Conservation (phyloP, 371 early-diverging fungal genomes). For the Aphelidium insulamus region DNA sequence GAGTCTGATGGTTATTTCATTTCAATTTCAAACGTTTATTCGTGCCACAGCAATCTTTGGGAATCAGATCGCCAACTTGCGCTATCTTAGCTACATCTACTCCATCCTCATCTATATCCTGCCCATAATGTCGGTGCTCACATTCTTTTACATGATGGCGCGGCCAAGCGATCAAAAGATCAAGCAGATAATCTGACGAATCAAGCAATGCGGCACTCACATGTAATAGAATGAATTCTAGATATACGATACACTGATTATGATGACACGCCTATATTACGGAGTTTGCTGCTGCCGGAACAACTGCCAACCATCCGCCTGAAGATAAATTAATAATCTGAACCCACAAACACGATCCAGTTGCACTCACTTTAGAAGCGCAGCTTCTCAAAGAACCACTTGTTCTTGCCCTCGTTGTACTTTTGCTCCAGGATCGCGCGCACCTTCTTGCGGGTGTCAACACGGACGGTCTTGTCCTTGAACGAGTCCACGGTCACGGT, state of each 20-base stretch:
- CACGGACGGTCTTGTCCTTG: conserved; percentile 82
- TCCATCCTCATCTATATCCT: conserved; percentile 14
- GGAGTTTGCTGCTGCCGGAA: too few relatives aligned
- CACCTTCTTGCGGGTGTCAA: conserved; percentile 40
- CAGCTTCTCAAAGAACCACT: conserved; percentile 99
- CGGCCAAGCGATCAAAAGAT: too few relatives aligned
- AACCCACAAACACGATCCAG: too few relatives aligned
- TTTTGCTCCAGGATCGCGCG: too few relatives aligned
- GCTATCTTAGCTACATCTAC: conserved; percentile 15
- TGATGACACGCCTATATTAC: too few relatives aligned
- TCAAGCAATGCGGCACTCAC: too few relatives aligned
- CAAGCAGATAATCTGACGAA: too few relatives aligned
- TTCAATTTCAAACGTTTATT: neutral
- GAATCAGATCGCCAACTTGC: conserved; percentile 17
- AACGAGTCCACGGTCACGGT: conserved; percentile 64
- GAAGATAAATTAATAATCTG: too few relatives aligned
- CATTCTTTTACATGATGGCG: conserved; percentile 14
- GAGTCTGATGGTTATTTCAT: conserved; percentile 1
- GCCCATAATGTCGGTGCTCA: conserved; percentile 11
- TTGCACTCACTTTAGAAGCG: conserved; percentile 90
- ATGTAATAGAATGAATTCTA: too few relatives aligned
- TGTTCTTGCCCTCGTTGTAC: conserved; percentile 92
- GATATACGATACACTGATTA: too few relatives aligned
- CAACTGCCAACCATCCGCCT: too few relatives aligned
- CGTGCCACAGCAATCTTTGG: conserved; percentile 20